Evolutionary conservation across 306 rosid species (phyloP).

Genomic region (Herpetospermum pedunculosum): DNA sequence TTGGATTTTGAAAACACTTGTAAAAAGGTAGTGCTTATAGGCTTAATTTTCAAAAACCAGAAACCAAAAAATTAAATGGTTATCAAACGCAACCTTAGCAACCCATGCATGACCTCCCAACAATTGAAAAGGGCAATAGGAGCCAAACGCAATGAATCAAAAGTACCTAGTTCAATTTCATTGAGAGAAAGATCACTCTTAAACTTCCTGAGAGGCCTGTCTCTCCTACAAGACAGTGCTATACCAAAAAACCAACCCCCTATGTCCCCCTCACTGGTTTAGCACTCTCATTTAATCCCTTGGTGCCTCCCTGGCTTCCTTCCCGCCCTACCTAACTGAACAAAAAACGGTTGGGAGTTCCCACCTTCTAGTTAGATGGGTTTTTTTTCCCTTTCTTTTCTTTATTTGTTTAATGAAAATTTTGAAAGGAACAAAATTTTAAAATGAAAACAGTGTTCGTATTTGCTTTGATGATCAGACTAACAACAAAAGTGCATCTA

Average conservation of each 20-base stretch:
- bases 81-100: too few relatives aligned
- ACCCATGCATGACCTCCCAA: neutral
- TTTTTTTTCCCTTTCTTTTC: too few relatives aligned
- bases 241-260: neutral
- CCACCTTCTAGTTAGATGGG: neutral
- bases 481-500: neutral
- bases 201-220: neutral
- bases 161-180: neutral
- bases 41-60: too few relatives aligned
- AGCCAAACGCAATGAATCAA: neutral
- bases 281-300: neutral
- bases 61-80: too few relatives aligned
- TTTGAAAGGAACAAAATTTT: neutral
- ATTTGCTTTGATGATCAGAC: neutral
- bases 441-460: neutral
- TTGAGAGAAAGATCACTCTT: neutral
- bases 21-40: too few relatives aligned
- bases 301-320: neutral
- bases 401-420: neutral
- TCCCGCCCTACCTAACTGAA: neutral
- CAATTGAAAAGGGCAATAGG: neutral
- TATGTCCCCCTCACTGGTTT: neutral
- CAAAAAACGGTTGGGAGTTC: neutral
- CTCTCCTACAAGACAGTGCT: neutral
- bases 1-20: too few relatives aligned